Conservation (phyloP, 2,329 filamentous ascomycete species). For the Ophiostoma tasmaniense region DNA sequence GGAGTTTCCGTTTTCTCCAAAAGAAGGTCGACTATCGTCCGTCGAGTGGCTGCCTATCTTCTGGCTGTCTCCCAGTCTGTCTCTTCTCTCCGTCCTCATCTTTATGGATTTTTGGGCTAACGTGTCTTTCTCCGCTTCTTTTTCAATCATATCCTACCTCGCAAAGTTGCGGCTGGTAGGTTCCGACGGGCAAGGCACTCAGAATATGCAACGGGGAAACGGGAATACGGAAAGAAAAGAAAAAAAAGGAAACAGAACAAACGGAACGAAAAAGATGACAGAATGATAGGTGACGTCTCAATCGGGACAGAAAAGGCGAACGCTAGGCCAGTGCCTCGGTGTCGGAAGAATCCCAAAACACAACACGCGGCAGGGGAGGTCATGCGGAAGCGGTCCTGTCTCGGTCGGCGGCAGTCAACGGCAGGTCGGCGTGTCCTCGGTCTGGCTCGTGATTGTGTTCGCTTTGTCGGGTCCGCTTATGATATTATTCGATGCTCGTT, state of each 20-base stretch:
- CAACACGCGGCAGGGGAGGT: conserved; percentile 3
- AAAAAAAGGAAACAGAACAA: not conserved
- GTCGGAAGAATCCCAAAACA: conserved; percentile 8
- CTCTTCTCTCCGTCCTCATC: not conserved
- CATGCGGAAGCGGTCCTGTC: not conserved
- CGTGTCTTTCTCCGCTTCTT: not conserved
- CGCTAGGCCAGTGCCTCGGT: not conserved
- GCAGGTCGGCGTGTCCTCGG: conserved; percentile 8
- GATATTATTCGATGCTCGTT: not conserved
- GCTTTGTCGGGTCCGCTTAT: not conserved
- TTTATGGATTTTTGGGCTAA: not conserved
- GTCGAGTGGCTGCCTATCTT: not conserved
- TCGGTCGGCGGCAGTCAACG: not conserved
- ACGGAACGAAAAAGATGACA: not conserved
- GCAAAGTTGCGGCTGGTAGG: not conserved
- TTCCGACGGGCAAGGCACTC: not conserved
- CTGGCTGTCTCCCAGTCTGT: not conserved
- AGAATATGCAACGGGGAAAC: not conserved
- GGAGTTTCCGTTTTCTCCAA: not conserved
- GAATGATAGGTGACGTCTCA: not conserved
- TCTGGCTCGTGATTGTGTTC: conserved; percentile 7
- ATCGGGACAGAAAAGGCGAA: not conserved
- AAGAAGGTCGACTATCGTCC: too few species aligned
- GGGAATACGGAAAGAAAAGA: too few species aligned
- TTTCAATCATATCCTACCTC: not conserved